Evolutionary conservation across 148 eudicot species (phyloP).

Genomic region (Camellia lanceoleosa): DNA sequence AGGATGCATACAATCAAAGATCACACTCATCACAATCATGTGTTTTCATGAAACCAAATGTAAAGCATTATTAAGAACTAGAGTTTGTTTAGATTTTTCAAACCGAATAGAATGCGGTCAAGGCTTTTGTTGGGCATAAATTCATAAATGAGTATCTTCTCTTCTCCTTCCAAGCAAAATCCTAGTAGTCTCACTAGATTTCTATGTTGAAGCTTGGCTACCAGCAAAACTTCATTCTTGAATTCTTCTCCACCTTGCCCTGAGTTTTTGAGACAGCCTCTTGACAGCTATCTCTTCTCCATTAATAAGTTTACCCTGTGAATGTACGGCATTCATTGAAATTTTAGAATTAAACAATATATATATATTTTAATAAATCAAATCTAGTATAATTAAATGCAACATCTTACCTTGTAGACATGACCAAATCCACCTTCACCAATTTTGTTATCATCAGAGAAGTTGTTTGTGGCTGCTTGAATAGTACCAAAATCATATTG

Average conservation of each 20-base stretch:
- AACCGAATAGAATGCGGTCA: conserved; percentile 33
- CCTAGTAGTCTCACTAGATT: conserved; percentile 47
- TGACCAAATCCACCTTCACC: conserved; percentile 23
- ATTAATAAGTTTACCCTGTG: conserved; percentile 34
- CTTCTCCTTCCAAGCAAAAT: conserved; percentile 39
- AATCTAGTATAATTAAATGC: too few relatives aligned
- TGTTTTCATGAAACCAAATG: background rate
- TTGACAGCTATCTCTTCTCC: conserved; percentile 53
- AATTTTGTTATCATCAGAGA: conserved; percentile 12
- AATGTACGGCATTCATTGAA: background rate
- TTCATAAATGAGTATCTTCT: conserved; percentile 49
- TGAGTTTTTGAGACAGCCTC: conserved; percentile 36
- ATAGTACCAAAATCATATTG: conserved; percentile 1
- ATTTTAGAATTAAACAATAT: background rate
- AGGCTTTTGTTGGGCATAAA: conserved; percentile 43
- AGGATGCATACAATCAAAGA: background rate
- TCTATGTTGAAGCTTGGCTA: conserved; percentile 53
- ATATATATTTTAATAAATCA: too few relatives aligned
- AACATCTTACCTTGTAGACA: conserved; percentile 14
- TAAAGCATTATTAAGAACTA: background rate
- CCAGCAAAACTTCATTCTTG: conserved; percentile 40
- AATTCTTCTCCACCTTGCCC: conserved; percentile 45
- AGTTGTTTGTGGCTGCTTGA: conserved; percentile 13
- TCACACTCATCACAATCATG: background rate
- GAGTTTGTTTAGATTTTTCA: background rate